Evolutionary conservation across 1,284 basidiomycete species (phyloP).

Genomic region (Tremellales sp.): DNA sequence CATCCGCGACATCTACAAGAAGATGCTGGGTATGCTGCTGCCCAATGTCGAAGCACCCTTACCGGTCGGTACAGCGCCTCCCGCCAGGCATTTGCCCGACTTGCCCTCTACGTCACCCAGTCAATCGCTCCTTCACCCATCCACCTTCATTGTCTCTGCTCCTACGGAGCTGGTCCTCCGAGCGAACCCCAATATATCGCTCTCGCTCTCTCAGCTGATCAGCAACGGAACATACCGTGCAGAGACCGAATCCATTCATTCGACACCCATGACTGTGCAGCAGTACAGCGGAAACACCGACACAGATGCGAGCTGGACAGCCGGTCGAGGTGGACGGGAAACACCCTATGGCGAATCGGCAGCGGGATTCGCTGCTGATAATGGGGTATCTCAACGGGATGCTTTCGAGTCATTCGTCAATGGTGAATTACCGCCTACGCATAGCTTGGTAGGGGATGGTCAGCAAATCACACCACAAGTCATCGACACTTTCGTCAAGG

Average conservation of each 20-base stretch:
- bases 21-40: constrained; percentile 40
- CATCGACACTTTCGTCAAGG: constrained; percentile 48
- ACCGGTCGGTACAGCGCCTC: constrained; percentile 5
- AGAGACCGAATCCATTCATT: background rate
- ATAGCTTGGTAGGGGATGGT: constrained; percentile 40
- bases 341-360: constrained; percentile 2
- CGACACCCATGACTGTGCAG: background rate
- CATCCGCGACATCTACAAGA: constrained; percentile 51
- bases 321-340: constrained; percentile 2
- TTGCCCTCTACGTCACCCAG: constrained; percentile 1
- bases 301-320: too few relatives aligned
- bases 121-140: constrained; percentile 27
- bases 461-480: constrained; percentile 42
- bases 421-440: constrained; percentile 33
- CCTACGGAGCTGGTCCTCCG: constrained; percentile 11
- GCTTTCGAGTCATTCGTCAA: constrained; percentile 32
- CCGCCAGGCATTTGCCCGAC: constrained; percentile 8
- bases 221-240: background rate
- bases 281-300: background rate
- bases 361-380: background rate
- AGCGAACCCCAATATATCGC: background rate
- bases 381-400: constrained; percentile 16
- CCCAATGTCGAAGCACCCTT: constrained; percentile 6
- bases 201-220: background rate
- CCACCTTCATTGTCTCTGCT: constrained; percentile 35